Evolutionary conservation across 1,139 yeast genomes (phyloP), one percentile per base, ranked within the genome.

Genomic region (Hyphopichia khmerensis): DNA sequence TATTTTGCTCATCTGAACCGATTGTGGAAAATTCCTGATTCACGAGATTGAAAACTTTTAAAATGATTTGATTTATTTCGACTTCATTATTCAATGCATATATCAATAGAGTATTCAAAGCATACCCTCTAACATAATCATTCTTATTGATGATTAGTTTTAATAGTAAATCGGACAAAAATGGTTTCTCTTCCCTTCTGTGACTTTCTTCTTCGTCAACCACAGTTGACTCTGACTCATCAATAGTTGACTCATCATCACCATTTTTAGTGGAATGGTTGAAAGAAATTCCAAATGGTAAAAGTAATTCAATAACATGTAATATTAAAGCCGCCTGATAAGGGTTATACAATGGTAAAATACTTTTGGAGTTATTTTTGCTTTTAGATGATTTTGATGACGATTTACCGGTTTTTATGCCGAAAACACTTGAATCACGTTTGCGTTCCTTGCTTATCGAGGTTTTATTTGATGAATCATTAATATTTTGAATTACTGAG

Each of bases 261-360:
- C 42, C 46, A 2, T 43, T 43, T n/a, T 48, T 41, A 6, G 41
- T 42, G 9, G 39, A 18, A 0, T 69, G 52, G 39, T 61, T 59
- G 42, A 69, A 69, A 42, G 61, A 66, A 13, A 67, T 55, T 1
- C 76, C 76, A 48, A 59, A 67, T 0, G 77, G 77, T 24, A 71
- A 48, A 14, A 72, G 54, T 32, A 53, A 47, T 38, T 68, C 67
- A 31, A 69, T 58, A 1, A 69, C 58, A 17, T 52, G 50, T 38
- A 72, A 56, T 9, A 70, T 51, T 19, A 72, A 50, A 37, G 50
- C 54, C 24, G 67, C 50, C 44, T 72, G 77, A 44, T 67, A 72
- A 1, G 70, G 56, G 46, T 73, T 73, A 15, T 56, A 59, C 45
- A 55, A 69, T 2, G 74, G 68, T 33, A 52, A 51, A 5, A 69